Evolutionary conservation across 2,329 filamentous ascomycete species (phyloP), one percentile per base, ranked within the genome.

Genomic region (Pseudogymnoascus pannorum): DNA sequence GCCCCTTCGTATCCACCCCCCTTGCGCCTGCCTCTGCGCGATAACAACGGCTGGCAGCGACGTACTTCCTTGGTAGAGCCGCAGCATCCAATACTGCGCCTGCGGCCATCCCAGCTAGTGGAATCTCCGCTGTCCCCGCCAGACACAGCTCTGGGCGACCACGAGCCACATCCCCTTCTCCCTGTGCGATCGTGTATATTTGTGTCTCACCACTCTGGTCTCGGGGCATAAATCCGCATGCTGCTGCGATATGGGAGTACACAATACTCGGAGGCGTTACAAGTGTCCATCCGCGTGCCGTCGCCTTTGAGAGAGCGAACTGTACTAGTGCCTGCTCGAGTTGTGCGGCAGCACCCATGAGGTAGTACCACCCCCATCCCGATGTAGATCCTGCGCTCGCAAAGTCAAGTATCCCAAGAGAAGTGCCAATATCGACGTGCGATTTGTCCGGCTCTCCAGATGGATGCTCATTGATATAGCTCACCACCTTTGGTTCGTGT

Each of bases 301-400:
- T 84, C 7, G 90, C 89, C 1, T 89, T 83, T 8, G 81, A 80
- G 2, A 97, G 80, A 0, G 94, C 87, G 73, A 95, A 97, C 72
- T 93, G 88, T 11, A 97, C 78, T 2, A 99, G 82, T 0, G 94
- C 94, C 72, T 97, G 93, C 75, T 99, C 94, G n/a, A 99, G 82
- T 73, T 94, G 84, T 0, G 92, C 92, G 7, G 87, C 94, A 70
- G 96, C 92, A 71, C 93, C 91, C n/a, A 91, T 79, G 9, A 99
- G 84, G 75, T 92, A 97, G 77, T 99, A 99, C 91, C 92, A 99
- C 1, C 94, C 94, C 93, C 93, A 99, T 36, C 94, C 94, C 3
- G 88, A 90, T 1, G 91, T 87, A n/a, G 83, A 86, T 1, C 87
- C 87, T 4, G 92, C 91, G 63, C 83, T 87, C 4, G 88, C 80